A percentile compares a stretch with the other conserved stretches of the same genome.
Evolutionary conservation across 2,329 filamentous ascomycete genomes (phyloP).

Genomic region (Davidsoniella neocaledoniae): DNA sequence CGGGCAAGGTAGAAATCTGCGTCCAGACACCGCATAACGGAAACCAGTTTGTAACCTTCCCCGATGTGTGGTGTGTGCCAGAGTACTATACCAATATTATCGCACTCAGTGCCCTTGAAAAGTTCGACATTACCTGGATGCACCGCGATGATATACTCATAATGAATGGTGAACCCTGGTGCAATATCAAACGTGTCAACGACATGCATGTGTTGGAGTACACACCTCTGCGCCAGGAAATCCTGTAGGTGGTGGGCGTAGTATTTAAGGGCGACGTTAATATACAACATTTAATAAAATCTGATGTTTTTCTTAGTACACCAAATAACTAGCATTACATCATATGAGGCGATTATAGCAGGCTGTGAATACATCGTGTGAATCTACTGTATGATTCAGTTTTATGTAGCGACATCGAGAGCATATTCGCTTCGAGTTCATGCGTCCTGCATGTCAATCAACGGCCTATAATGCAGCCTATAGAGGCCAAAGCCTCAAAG

Average conservation of each 20-base stretch:
- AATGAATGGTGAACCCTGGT: slow-evolving; percentile 10
- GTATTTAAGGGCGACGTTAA: background rate
- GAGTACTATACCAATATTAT: slow-evolving; percentile 11
- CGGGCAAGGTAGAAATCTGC: slow-evolving; percentile 8
- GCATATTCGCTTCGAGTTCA: no score
- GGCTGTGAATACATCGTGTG: no score
- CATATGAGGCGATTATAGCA: background rate
- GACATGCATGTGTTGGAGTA: slow-evolving; percentile 11
- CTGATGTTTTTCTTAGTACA: background rate
- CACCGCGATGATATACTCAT: slow-evolving; percentile 9
- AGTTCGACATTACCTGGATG: slow-evolving; percentile 7
- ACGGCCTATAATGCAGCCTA: no score
- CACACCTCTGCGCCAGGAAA: slow-evolving; percentile 4
- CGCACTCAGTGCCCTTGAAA: slow-evolving; percentile 7
- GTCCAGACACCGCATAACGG: background rate
- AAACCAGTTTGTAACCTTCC: slow-evolving; percentile 9
- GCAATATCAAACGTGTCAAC: slow-evolving; percentile 8
- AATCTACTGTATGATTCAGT: no score
- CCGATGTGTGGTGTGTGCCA: slow-evolving; percentile 8
- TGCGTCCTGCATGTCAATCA: no score
- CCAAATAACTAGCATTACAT: background rate
- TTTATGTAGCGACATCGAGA: no score
- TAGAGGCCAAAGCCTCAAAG: no score
- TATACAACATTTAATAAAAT: background rate
- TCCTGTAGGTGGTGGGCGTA: background rate